Percentiles rank a stretch among this genome's conserved stretches.
Conservation (phyloP, 805 yeast genomes). For the Ogataea nitratoaversa region DNA sequence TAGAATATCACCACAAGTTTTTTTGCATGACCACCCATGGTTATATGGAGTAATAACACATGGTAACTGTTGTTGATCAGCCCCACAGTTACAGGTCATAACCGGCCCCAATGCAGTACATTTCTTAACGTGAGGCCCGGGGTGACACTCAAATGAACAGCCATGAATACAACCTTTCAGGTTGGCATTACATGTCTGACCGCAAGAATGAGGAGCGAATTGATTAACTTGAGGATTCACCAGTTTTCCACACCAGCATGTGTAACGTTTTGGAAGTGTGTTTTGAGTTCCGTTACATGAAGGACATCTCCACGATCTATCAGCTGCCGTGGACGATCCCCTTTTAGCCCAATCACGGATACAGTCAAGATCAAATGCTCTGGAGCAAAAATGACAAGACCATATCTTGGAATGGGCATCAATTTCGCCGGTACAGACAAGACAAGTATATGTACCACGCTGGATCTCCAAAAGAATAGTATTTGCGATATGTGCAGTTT, state of each 20-base stretch:
- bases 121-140: slow-evolving; percentile 75
- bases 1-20: slow-evolving; percentile 53
- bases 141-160: slow-evolving; percentile 76
- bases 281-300: slow-evolving; percentile 54
- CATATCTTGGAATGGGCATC: slow-evolving; percentile 64
- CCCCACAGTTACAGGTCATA: slow-evolving; percentile 73
- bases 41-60: slow-evolving; percentile 67
- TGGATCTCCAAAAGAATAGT: slow-evolving; percentile 55
- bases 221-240: slow-evolving; percentile 58
- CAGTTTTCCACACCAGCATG: slow-evolving; percentile 88
- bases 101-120: slow-evolving; percentile 79
- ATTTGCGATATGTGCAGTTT: slow-evolving; percentile 19
- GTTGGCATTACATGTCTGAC: slow-evolving; percentile 67
- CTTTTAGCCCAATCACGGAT: slow-evolving; percentile 81
- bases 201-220: slow-evolving; percentile 80
- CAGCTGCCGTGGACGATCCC: slow-evolving; percentile 59
- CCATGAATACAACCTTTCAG: slow-evolving; percentile 63
- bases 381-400: slow-evolving; percentile 72
- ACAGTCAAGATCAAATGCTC: slow-evolving; percentile 85
- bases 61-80: slow-evolving; percentile 58
- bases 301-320: slow-evolving; percentile 81
- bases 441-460: slow-evolving; percentile 72
- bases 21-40: slow-evolving; percentile 65
- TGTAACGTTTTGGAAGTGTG: slow-evolving; percentile 51
- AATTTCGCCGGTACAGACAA: slow-evolving; percentile 84